Percentiles rank a stretch among this genome's conserved stretches.
phyloP scores from a whole-genome alignment of 2,329 filamentous ascomycete genomes.

The Lecanosticta acicola region DNA sequence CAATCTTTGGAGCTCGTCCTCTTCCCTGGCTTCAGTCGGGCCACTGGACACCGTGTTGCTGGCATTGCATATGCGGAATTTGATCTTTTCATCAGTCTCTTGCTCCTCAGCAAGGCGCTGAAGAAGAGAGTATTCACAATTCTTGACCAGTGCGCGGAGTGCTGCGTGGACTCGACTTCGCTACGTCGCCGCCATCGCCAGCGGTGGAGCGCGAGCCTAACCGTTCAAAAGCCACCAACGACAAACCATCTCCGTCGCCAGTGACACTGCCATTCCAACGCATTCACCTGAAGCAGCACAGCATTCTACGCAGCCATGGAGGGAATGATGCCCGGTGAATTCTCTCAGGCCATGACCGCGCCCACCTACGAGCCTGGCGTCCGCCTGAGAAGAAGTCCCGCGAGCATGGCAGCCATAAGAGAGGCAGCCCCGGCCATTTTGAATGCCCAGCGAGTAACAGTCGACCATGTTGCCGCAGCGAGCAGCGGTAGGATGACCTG shows the following conservation, averaged over 20 bases:
- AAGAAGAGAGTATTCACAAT: not conserved
- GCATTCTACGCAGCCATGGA: not conserved
- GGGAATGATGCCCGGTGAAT: not conserved
- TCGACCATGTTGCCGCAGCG: not conserved
- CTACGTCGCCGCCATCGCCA: not conserved
- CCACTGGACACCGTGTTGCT: not conserved
- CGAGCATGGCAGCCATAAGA: not conserved
- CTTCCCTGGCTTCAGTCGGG: not conserved
- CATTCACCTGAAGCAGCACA: not conserved
- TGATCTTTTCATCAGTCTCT: slow-evolving; percentile 1
- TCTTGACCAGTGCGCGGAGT: too few relatives aligned
- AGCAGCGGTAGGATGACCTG: not conserved
- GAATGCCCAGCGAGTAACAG: not conserved
- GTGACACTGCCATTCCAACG: not conserved
- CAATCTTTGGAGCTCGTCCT: not conserved
- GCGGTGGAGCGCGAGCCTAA: not conserved
- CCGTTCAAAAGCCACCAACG: not conserved
- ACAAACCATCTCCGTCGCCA: not conserved
- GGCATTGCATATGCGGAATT: not conserved
- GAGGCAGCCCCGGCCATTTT: not conserved
- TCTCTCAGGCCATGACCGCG: not conserved
- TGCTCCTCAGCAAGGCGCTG: not conserved
- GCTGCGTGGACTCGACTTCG: too few relatives aligned
- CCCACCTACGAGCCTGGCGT: not conserved
- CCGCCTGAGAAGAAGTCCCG: not conserved